phyloP scores from a whole-genome alignment of 441 rosid species.

The Monsonia emarginata region DNA sequence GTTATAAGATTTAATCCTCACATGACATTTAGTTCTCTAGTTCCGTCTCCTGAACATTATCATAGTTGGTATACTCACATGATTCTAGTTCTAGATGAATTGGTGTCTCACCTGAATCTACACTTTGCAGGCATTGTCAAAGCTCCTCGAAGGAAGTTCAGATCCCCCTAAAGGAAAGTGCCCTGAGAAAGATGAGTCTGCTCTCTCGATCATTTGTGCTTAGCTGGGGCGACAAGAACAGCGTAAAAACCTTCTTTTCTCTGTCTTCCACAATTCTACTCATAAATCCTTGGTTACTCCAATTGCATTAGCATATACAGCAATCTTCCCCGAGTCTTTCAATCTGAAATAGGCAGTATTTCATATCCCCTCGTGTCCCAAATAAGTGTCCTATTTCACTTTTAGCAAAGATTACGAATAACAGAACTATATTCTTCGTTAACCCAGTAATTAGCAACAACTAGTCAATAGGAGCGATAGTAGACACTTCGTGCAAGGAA shows the following conservation, averaged over 20 bases:
- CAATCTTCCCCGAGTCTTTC: too few relatives aligned
- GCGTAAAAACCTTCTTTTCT: conserved; percentile 33
- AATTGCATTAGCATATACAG: too few relatives aligned
- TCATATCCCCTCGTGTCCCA: too few relatives aligned
- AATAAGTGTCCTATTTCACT: too few relatives aligned
- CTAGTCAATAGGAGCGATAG: too few relatives aligned
- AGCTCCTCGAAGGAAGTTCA: conserved; percentile 21
- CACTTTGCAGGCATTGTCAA: conserved; percentile 22
- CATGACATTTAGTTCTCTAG: background rate
- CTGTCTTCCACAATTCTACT: background rate
- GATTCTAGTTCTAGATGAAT: background rate
- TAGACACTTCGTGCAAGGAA: too few relatives aligned
- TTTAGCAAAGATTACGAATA: too few relatives aligned
- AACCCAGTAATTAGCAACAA: too few relatives aligned
- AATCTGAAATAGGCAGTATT: too few relatives aligned
- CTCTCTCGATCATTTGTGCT: conserved; percentile 84
- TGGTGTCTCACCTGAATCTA: background rate
- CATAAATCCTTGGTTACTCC: background rate
- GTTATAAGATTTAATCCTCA: background rate
- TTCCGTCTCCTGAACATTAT: background rate
- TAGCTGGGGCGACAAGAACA: conserved; percentile 88
- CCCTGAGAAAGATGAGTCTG: conserved; percentile 60
- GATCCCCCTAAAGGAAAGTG: conserved; percentile 37
- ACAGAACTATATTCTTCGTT: too few relatives aligned
- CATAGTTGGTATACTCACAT: background rate